Evolutionary conservation across 139 green algal species (phyloP).

Genomic region (Spirogloea muscicola): DNA sequence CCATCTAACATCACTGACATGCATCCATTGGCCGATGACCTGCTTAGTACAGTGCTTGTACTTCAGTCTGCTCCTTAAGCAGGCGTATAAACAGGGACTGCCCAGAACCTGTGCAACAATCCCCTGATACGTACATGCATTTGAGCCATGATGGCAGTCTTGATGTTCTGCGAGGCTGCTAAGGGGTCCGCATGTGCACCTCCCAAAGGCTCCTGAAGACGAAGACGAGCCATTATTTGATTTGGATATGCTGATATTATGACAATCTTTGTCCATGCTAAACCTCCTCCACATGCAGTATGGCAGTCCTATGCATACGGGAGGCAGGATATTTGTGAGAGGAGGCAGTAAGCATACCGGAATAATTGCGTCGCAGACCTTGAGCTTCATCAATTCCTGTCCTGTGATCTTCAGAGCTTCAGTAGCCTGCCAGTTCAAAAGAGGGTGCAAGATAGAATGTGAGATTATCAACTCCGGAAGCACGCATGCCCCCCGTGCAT

Average conservation of each 20-base stretch:
- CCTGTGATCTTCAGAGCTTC: constrained; percentile 90
- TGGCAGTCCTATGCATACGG: too few species aligned
- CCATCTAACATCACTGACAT: neutral
- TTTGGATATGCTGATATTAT: too few species aligned
- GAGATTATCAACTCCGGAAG: too few species aligned
- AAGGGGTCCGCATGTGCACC: constrained; percentile 84
- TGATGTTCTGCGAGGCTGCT: constrained; percentile 77
- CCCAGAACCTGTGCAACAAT: neutral
- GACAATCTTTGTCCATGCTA: too few species aligned
- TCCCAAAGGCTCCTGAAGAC: constrained; percentile 70
- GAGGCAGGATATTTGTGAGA: neutral
- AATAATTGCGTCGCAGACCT: constrained; percentile 84
- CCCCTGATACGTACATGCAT: constrained; percentile 21
- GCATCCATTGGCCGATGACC: neutral
- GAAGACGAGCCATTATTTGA: neutral
- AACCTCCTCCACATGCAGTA: too few species aligned
- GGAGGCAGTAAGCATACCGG: constrained; percentile 39
- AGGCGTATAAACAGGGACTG: neutral
- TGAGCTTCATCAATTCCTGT: constrained; percentile 72
- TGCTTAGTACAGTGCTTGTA: neutral
- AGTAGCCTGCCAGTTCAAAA: constrained; percentile 75
- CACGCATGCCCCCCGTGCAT: too few species aligned
- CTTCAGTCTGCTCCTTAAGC: neutral
- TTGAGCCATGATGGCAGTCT: constrained; percentile 52
- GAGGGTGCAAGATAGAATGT: too few species aligned